Base-by-base conservation (phyloP, 78 protist species). In the Planoprotostelium fungivorum region DNA sequence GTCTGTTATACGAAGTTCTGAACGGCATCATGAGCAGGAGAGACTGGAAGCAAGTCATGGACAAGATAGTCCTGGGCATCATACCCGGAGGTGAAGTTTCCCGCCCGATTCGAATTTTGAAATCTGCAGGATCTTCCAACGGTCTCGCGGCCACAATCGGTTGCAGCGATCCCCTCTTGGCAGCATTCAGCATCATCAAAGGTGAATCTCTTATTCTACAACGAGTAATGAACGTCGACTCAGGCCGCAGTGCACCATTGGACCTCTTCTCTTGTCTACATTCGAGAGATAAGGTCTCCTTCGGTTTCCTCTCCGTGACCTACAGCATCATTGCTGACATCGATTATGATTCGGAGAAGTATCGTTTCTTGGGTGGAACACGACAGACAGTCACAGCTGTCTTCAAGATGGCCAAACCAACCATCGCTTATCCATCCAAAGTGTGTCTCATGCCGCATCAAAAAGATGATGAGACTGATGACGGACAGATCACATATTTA, bases 41-140 rank as follows among this genome's bases (percentile, higher is more conserved):
- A 31, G 90, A 88, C 84, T 88, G 90, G 90, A 84, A 31, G 35
- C 34, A 88, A 34, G 90, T 84, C 38, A 88, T 51, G 85, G 63
- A 51, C 5, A 51, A 31, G 10, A 31, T 88, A 1, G 83, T 83
- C 29, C 37, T 88, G 1, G 90, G 90, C 0, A 88, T 88, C 9
- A 39, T 88, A 9, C 90, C 90, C 9, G 90, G 39, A 88, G 90
- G 90, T 88, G 9, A 16, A 83, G n/a, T 36, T 9, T 34, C 35
- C 23, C 28, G 0, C 85, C 37, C 16, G 83, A 51, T 51, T 16
- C 5, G 5, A 51, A 51, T 25, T 51, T 25, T 51, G 73, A 51
- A 5, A 16, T 51, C 73, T 25, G 31, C 5, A 51, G 73, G 73
- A 25, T 51, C 73, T 25, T 51, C 73, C 5, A 51, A 51, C 73